Evolutionary conservation across 306 rosid species (phyloP), one percentile per base, ranked within the genome.

Genomic region (Vigna unguiculata): DNA sequence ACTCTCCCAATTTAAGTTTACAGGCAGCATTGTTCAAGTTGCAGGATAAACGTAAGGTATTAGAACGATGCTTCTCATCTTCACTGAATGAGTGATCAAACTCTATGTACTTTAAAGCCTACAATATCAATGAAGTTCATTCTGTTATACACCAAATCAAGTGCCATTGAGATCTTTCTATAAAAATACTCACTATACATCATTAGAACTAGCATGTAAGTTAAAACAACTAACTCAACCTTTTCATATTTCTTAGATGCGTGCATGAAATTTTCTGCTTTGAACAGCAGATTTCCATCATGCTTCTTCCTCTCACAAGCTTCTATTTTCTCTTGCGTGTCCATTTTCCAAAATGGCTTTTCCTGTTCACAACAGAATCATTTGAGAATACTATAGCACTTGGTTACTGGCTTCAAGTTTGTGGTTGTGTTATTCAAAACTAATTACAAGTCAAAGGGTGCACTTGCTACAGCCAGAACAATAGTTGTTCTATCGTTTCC

Each of bases 261-360:
- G 12, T 79, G 81, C 68, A 68, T 72, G 68, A 77, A 85, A 49
- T 80, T 88, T 63, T 83, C 84, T 30, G 85, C 84, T 75, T 87
- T 90, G 58, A 88, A 90, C 45, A 82, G 36, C 1, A 71, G 64
- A 80, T 88, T 90, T 57, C 93, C 93, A 25, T 88, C 87, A 60
- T 82, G 74, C 76, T 90, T 90, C 79, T 80, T 87, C 81, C 70
- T 75, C 78, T 88, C 87, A 80, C 89, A 81, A 22, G 85, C 93
- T 84, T 90, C 88, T 77, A 87, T 55, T 83, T 87, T 90, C 86
- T 88, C 91, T 59, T 55, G 32, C 19, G 72, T 80, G 40, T 83
- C 83, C 93, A 90, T 83, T 77, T 82, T 85, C 93, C 96, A 90
- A 75, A 83, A 85, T 59, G 88, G 88, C 45, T 85, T 90, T 77